Evolutionary conservation across 257 asterid species (phyloP).

Genomic region (Plantago major): DNA sequence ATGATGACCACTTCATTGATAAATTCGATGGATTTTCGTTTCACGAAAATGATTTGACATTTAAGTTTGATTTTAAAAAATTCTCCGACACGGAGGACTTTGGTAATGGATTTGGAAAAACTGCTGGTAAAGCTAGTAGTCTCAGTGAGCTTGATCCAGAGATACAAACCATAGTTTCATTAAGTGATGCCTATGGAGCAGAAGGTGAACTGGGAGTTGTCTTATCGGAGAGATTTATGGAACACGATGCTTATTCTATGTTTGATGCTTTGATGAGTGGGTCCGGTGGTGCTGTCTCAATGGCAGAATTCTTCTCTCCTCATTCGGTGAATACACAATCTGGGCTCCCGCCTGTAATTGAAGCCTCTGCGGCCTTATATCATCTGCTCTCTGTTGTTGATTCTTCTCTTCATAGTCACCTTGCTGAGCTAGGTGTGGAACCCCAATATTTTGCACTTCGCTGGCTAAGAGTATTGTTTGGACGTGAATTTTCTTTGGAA

Average conservation of each 20-base stretch:
- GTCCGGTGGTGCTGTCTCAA: constrained; percentile 69
- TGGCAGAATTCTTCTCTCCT: constrained; percentile 75
- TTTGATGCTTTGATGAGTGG: constrained; percentile 83
- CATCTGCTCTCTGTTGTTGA: constrained; percentile 81
- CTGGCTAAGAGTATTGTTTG: constrained; percentile 86
- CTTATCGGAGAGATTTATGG: constrained; percentile 79
- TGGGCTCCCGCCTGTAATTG: constrained; percentile 76
- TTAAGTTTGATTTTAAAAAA: constrained; percentile 73
- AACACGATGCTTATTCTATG: constrained; percentile 90
- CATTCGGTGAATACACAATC: constrained; percentile 43
- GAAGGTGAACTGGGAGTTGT: constrained; percentile 92
- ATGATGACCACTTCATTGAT: constrained; percentile 73
- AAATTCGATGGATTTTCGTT: constrained; percentile 76
- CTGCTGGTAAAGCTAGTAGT: constrained; percentile 31
- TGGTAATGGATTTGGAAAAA: constrained; percentile 31
- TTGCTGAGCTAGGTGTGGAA: constrained; percentile 86
- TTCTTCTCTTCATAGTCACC: constrained; percentile 78
- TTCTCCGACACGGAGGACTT: constrained; percentile 51
- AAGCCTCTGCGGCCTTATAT: constrained; percentile 72
- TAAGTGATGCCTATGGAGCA: constrained; percentile 88
- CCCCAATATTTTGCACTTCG: constrained; percentile 88
- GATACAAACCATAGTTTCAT: constrained; percentile 53
- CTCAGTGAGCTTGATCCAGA: constrained; percentile 62
- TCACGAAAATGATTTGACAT: constrained; percentile 64
- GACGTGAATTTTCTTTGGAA: constrained; percentile 84